These are phyloP conservation scores for Kwoniella dendrophila DNA, from an alignment of 768 basidiomycete genomes.

Conservation along the genomic window DNA sequence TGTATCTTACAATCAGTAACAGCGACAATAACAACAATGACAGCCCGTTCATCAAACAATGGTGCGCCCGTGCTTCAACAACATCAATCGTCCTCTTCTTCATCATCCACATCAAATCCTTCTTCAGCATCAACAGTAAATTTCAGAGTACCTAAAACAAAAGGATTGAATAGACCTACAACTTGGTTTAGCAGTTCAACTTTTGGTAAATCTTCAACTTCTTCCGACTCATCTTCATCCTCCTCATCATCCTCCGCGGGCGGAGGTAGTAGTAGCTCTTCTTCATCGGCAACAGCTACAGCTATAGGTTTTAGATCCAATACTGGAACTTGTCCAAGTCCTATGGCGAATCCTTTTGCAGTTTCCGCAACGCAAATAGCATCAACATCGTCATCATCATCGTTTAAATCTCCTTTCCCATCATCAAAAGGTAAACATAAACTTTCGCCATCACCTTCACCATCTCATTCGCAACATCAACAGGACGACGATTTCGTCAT, in stretches of 20 bases:
- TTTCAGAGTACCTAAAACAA: conserved; percentile 27
- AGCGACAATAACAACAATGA: conserved; percentile 8
- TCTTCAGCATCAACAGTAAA: conserved; percentile 5
- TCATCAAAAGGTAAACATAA: conserved; percentile 46
- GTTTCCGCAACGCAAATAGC: no score
- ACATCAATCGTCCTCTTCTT: conserved; percentile 13
- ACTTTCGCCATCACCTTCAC: conserved; percentile 48
- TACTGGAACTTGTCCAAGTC: conserved; percentile 7
- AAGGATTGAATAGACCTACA: conserved; percentile 65
- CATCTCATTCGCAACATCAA: conserved; percentile 21
- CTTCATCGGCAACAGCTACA: background rate
- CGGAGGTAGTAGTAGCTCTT: background rate
- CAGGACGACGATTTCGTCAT: conserved; percentile 52
- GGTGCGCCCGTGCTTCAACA: conserved; percentile 21
- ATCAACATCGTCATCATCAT: conserved; percentile 11
- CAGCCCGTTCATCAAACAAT: conserved; percentile 9
- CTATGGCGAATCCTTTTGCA: conserved; percentile 32
- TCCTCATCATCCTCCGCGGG: conserved; percentile 6
- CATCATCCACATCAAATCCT: background rate
- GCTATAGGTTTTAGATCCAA: no score
- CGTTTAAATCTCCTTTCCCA: conserved; percentile 33
- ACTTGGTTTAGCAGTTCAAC: conserved; percentile 61
- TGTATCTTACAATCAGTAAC: no score
- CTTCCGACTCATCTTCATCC: conserved; percentile 21
- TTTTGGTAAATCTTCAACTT: conserved; percentile 20